Evolutionary conservation across 2,329 filamentous ascomycete species (phyloP).

Genomic region (Biscogniauxia marginata): DNA sequence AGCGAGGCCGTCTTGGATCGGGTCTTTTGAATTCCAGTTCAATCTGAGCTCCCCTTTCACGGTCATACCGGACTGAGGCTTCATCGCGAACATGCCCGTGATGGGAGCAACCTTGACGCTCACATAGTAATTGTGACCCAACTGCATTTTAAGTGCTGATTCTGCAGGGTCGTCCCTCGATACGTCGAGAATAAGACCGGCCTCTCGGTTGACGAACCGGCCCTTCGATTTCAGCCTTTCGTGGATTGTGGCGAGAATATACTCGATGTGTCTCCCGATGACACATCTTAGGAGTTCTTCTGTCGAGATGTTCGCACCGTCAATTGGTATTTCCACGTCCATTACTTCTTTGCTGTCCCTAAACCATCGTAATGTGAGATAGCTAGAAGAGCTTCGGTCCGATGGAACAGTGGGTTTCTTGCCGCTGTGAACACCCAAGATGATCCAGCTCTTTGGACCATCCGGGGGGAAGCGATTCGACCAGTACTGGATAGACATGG

Average conservation of each 20-base stretch:
- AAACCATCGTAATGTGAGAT: slow-evolving; percentile 74
- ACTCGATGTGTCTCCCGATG: slow-evolving; percentile 71
- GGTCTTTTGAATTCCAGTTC: slow-evolving; percentile 55
- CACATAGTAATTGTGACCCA: slow-evolving; percentile 62
- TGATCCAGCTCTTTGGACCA: slow-evolving; percentile 82
- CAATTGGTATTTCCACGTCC: slow-evolving; percentile 64
- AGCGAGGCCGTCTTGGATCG: slow-evolving; percentile 54
- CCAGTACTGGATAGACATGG: slow-evolving; percentile 92
- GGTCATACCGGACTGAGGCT: slow-evolving; percentile 59
- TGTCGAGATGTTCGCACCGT: slow-evolving; percentile 67
- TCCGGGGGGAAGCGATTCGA: slow-evolving; percentile 53
- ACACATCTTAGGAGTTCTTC: slow-evolving; percentile 72
- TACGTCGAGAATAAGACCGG: slow-evolving; percentile 56
- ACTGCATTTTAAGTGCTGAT: slow-evolving; percentile 66
- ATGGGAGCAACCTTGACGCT: slow-evolving; percentile 71
- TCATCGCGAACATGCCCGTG: slow-evolving; percentile 72
- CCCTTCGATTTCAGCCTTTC: slow-evolving; percentile 57
- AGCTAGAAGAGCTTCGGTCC: slow-evolving; percentile 49
- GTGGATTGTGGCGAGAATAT: slow-evolving; percentile 68
- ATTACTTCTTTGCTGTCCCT: slow-evolving; percentile 74
- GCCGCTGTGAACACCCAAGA: slow-evolving; percentile 77
- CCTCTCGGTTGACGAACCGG: slow-evolving; percentile 59
- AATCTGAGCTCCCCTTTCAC: slow-evolving; percentile 62
- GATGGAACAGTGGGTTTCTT: slow-evolving; percentile 41
- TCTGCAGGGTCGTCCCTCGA: slow-evolving; percentile 63